Percentiles rank a stretch among this genome's conserved stretches.
phyloP scores from a whole-genome alignment of 1,284 basidiomycete species.

The Ceratobasidium sp. region DNA sequence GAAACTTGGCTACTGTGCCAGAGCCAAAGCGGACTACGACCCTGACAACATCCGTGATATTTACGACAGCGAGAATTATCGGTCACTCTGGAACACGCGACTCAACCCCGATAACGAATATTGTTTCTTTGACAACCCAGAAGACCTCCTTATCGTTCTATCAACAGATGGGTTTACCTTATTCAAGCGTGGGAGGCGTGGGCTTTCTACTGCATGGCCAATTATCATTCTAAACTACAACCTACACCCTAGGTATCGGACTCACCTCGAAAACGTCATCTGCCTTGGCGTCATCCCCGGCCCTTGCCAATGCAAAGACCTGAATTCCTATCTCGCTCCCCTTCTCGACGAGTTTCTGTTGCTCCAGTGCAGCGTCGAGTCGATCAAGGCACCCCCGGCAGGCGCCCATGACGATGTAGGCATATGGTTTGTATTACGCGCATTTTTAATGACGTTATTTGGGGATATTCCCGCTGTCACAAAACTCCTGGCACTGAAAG shows the following conservation, averaged over 20 bases:
- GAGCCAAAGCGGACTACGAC: background rate
- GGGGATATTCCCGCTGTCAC: constrained; percentile 29
- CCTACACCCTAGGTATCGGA: constrained; percentile 14
- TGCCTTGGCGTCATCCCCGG: constrained; percentile 34
- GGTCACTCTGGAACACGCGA: background rate
- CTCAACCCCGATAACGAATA: background rate
- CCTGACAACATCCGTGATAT: background rate
- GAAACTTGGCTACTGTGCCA: background rate
- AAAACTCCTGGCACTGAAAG: constrained; percentile 23
- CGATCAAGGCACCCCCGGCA: background rate
- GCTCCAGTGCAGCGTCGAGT: background rate
- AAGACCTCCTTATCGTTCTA: background rate
- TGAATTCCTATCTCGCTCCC: constrained; percentile 12
- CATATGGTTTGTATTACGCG: constrained; percentile 2
- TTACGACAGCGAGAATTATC: constrained; percentile 9
- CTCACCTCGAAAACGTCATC: constrained; percentile 13
- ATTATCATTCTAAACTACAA: constrained; percentile 22
- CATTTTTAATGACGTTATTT: constrained; percentile 21
- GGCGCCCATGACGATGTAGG: background rate
- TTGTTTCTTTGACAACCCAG: background rate
- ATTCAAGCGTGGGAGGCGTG: constrained; percentile 3
- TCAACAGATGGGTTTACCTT: constrained; percentile 11
- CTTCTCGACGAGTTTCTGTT: constrained; percentile 16
- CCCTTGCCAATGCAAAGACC: constrained; percentile 17
- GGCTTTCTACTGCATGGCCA: constrained; percentile 19